phyloP scores from a whole-genome alignment of 805 yeast genomes.

The Wickerhamomyces chaumierensis region DNA sequence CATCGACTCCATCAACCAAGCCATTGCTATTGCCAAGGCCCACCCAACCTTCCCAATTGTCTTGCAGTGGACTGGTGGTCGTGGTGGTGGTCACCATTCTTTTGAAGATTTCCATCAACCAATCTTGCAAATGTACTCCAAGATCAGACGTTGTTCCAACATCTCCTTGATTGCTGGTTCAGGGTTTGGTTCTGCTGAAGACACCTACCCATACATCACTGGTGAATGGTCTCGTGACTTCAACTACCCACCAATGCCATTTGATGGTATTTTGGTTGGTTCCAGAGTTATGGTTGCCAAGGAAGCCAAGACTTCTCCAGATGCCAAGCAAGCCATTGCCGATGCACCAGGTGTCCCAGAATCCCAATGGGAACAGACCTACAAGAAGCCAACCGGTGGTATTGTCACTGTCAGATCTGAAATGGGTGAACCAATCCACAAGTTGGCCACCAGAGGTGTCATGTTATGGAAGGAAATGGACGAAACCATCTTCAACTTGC shows the following conservation, averaged over 20 bases:
- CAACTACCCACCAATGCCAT: slow-evolving; percentile 97
- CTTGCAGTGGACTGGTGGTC: slow-evolving; percentile 99
- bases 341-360: slow-evolving; percentile 87
- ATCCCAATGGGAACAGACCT: slow-evolving; percentile 83
- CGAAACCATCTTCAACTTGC: slow-evolving; percentile 81
- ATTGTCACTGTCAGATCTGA: slow-evolving; percentile 92
- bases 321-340: slow-evolving; percentile 86
- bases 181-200: slow-evolving; percentile 95
- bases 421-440: slow-evolving; percentile 99
- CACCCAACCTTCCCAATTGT: slow-evolving; percentile 96
- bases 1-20: slow-evolving; percentile 80
- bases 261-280: slow-evolving; percentile 93
- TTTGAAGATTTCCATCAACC: slow-evolving; percentile 99
- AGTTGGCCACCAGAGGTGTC: slow-evolving; percentile 97
- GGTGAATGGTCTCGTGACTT: slow-evolving; percentile 90
- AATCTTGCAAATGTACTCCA: slow-evolving; percentile 87
- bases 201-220: slow-evolving; percentile 93
- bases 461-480: slow-evolving; percentile 96
- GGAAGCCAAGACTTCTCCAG: slow-evolving; percentile 91
- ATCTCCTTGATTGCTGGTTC: slow-evolving; percentile 93
- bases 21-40: slow-evolving; percentile 83
- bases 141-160: slow-evolving; percentile 84
- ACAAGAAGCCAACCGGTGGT: slow-evolving; percentile 95
- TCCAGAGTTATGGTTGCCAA: slow-evolving; percentile 96
- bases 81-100: slow-evolving; percentile 99